These are phyloP conservation scores for Pyrenophora graminea DNA, from an alignment of 2,329 filamentous ascomycete genomes.

Conservation along the genomic window DNA sequence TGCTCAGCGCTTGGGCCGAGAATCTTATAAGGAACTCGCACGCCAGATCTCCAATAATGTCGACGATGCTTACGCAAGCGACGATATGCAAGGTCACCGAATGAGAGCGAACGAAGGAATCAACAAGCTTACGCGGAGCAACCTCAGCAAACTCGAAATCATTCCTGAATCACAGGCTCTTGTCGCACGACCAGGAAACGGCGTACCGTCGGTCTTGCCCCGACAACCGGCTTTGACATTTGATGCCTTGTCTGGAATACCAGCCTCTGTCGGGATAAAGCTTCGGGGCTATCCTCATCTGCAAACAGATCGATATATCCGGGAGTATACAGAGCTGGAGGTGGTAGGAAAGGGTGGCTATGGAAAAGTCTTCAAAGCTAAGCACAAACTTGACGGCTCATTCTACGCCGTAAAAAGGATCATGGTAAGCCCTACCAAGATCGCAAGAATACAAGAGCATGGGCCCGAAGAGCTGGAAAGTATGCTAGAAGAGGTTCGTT, in stretches of 20 bases:
- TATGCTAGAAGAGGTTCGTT: constrained; percentile 64
- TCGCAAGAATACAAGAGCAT: constrained; percentile 57
- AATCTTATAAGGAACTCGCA: constrained; percentile 47
- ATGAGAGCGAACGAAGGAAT: constrained; percentile 47
- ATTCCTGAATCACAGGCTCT: constrained; percentile 33
- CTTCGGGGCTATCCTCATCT: constrained; percentile 37
- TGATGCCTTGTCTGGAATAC: constrained; percentile 20
- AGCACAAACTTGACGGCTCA: constrained; percentile 64
- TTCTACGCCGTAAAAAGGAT: constrained; percentile 71
- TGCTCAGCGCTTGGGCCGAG: constrained; percentile 42
- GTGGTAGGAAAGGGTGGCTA: constrained; percentile 68
- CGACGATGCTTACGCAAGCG: constrained; percentile 45
- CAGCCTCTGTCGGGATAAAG: constrained; percentile 20
- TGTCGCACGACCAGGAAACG: constrained; percentile 20
- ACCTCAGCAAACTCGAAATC: constrained; percentile 29
- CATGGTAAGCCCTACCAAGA: constrained; percentile 57
- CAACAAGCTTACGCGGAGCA: constrained; percentile 32
- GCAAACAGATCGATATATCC: constrained; percentile 38
- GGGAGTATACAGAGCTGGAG: constrained; percentile 48
- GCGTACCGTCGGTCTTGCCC: constrained; percentile 5
- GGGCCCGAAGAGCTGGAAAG: constrained; percentile 60
- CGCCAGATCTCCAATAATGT: constrained; percentile 46
- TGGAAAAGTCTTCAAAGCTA: constrained; percentile 65
- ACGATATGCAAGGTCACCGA: constrained; percentile 43
- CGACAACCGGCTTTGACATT: constrained; percentile 20